Conservation (phyloP, 1,284 basidiomycete genomes). For the Cryptococcus sp. region DNA sequence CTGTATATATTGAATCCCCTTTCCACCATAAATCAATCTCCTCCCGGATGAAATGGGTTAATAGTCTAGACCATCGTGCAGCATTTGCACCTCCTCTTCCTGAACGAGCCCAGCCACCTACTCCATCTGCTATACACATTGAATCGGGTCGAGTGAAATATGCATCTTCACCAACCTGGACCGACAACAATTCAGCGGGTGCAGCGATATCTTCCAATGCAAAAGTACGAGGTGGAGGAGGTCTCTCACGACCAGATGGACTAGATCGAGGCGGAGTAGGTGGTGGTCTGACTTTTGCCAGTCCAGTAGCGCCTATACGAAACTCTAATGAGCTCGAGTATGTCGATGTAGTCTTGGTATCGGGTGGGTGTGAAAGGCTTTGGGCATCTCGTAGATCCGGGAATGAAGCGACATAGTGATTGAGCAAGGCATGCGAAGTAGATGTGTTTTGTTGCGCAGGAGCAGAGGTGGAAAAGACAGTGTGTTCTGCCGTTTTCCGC, state of each 20-base stretch:
- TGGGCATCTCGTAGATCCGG: not conserved
- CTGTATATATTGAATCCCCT: slow-evolving; percentile 30
- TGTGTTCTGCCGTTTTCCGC: slow-evolving; percentile 17
- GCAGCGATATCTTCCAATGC: slow-evolving; percentile 30
- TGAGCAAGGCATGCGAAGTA: not conserved
- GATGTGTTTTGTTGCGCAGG: slow-evolving; percentile 4
- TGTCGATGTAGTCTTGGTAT: not conserved
- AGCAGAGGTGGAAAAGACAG: slow-evolving; percentile 16
- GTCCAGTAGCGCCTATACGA: slow-evolving; percentile 36
- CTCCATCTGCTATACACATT: slow-evolving; percentile 49
- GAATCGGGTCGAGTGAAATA: slow-evolving; percentile 44
- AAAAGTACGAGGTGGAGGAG: slow-evolving; percentile 35
- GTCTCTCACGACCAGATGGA: slow-evolving; percentile 10
- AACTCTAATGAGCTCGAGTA: slow-evolving; percentile 39
- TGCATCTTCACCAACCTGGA: slow-evolving; percentile 46
- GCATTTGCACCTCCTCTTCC: slow-evolving; percentile 41
- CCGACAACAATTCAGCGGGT: slow-evolving; percentile 15
- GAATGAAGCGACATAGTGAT: slow-evolving; percentile 1
- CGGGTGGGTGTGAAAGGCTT: not conserved
- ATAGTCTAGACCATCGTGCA: slow-evolving; percentile 39
- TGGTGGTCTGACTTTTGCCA: slow-evolving; percentile 32
- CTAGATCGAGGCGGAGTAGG: slow-evolving; percentile 10
- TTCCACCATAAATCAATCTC: slow-evolving; percentile 41
- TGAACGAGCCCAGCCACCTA: slow-evolving; percentile 44
- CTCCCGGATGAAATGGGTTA: slow-evolving; percentile 46